phyloP scores from a whole-genome alignment of 495 filamentous ascomycete genomes.

The Xylaria longipes region DNA sequence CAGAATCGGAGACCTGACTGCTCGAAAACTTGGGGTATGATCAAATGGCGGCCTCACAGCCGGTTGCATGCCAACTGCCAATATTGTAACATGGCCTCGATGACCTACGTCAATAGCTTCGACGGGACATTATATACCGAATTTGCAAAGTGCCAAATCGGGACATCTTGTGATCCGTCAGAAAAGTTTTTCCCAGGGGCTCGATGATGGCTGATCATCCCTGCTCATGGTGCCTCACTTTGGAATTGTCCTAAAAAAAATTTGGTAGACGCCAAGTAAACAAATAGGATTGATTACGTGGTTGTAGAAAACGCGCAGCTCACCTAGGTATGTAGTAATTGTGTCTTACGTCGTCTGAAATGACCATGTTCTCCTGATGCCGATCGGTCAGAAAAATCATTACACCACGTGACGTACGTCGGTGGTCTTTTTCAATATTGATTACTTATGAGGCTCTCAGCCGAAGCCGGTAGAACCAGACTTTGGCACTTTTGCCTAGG shows the following conservation, averaged over 20 bases:
- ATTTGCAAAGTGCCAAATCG: constrained; percentile 1
- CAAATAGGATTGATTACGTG: constrained; percentile 2
- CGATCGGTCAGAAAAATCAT: constrained; percentile 4
- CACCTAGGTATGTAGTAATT: not conserved
- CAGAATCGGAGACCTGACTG: not conserved
- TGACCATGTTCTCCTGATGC: not conserved
- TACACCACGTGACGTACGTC: not conserved
- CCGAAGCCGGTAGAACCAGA: not conserved
- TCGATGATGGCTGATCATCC: not conserved
- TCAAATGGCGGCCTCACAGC: not conserved
- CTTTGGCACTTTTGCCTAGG: constrained; percentile 25
- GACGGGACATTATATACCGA: not conserved
- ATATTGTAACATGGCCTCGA: constrained; percentile 1
- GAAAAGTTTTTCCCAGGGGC: constrained; percentile 16
- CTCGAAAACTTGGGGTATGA: not conserved
- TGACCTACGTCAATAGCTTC: constrained; percentile 3
- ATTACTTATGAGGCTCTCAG: not conserved
- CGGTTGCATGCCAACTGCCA: not conserved
- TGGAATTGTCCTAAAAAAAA: not conserved
- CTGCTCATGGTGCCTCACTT: constrained; percentile 15
- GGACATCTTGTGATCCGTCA: constrained; percentile 5
- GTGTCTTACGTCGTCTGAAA: constrained; percentile 2
- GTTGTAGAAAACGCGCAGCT: not conserved
- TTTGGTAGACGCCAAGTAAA: not conserved
- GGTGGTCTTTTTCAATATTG: constrained; percentile 11